Evolutionary conservation across 75 land plant genomes (phyloP).

Genomic region (Selaginella moellendorffii): DNA sequence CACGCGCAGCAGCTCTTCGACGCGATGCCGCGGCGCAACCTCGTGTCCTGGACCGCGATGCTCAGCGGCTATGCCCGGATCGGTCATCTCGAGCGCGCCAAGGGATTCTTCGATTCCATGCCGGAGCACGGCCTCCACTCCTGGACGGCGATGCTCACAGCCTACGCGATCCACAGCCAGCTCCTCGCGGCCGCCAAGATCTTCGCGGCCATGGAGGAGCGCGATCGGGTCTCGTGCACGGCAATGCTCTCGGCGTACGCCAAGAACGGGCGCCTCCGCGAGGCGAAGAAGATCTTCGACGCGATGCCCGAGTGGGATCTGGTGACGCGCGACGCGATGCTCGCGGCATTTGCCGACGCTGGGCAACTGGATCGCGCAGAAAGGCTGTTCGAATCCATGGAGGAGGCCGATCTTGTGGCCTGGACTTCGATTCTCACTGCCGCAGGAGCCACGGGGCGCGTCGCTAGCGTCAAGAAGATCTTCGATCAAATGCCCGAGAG

Average conservation of each 20-base stretch:
- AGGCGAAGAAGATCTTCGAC: background rate
- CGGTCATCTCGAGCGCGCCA: background rate
- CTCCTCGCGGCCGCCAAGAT: background rate
- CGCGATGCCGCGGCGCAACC: background rate
- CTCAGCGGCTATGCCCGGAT: background rate
- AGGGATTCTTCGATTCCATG: background rate
- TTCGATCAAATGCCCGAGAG: slow-evolving; percentile 1
- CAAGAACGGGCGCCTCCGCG: background rate
- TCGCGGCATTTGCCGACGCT: slow-evolving; percentile 2
- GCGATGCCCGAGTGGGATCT: background rate
- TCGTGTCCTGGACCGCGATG: slow-evolving; percentile 1
- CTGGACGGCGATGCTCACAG: slow-evolving; percentile 3
- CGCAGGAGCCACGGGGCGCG: background rate
- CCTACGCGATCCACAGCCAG: background rate
- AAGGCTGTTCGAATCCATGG: background rate
- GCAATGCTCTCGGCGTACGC: slow-evolving; percentile 2
- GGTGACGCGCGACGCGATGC: slow-evolving; percentile 2
- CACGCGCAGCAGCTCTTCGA: background rate
- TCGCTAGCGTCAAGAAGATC: background rate
- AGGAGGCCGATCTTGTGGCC: background rate
- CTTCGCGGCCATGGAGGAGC: background rate
- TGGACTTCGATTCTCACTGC: slow-evolving; percentile 4
- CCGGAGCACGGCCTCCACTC: background rate
- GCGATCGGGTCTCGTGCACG: background rate
- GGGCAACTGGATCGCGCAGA: background rate